phyloP scores from a whole-genome alignment of 257 asterid species.

The Linaria vulgaris region DNA sequence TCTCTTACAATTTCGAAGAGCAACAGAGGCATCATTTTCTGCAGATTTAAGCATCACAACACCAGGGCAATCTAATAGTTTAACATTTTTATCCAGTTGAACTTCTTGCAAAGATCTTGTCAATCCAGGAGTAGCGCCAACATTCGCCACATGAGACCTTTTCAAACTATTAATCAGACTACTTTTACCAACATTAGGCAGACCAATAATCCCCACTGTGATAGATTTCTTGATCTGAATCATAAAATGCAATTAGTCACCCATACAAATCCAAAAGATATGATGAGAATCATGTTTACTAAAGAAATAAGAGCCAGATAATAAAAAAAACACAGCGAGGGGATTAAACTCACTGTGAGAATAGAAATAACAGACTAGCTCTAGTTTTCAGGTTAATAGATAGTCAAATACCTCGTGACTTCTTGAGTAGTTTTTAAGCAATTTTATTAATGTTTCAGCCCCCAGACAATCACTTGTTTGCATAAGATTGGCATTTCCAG shows the following conservation, averaged over 20 bases:
- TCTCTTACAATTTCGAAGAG: constrained; percentile 94
- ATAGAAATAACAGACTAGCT: background rate
- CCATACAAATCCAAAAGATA: background rate
- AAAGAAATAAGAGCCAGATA: background rate
- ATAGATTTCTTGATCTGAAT: constrained; percentile 85
- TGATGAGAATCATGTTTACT: background rate
- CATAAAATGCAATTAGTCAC: constrained; percentile 24
- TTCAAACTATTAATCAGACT: constrained; percentile 90
- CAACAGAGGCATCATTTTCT: constrained; percentile 69
- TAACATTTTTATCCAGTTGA: constrained; percentile 81
- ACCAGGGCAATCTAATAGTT: constrained; percentile 89
- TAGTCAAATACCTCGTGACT: constrained; percentile 56
- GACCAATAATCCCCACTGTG: constrained; percentile 89
- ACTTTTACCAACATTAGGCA: constrained; percentile 99
- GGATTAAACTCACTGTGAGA: background rate
- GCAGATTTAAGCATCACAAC: constrained; percentile 88
- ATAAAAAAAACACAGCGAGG: background rate
- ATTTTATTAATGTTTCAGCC: constrained; percentile 76
- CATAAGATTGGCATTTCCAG: constrained; percentile 40
- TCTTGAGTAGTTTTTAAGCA: constrained; percentile 78
- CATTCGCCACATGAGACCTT: constrained; percentile 86
- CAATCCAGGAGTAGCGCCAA: constrained; percentile 93
- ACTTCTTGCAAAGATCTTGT: constrained; percentile 96
- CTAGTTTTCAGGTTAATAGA: too few species aligned
- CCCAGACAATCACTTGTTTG: constrained; percentile 97